Conservation (phyloP, 2,329 filamentous ascomycete genomes). For the Cladophialophora exuberans region DNA sequence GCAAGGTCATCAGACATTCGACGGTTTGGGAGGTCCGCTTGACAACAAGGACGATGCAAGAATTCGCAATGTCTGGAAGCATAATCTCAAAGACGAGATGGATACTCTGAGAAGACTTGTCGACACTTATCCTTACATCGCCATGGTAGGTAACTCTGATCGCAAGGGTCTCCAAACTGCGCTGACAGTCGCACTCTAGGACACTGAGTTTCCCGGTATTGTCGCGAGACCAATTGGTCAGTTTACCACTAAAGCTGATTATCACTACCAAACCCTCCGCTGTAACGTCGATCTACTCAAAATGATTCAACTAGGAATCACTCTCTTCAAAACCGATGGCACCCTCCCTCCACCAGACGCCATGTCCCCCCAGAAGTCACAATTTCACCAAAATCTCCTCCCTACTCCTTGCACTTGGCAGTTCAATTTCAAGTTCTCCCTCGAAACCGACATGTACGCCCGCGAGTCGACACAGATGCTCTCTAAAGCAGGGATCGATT, state of each 20-base stretch:
- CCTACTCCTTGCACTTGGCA: conserved; percentile 91
- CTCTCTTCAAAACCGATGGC: conserved; percentile 87
- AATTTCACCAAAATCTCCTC: conserved; percentile 45
- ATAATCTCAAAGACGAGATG: conserved; percentile 92
- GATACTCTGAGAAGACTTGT: conserved; percentile 77
- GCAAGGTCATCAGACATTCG: conserved; percentile 58
- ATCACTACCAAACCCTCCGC: conserved; percentile 96
- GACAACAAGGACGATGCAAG: conserved; percentile 64
- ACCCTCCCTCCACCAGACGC: conserved; percentile 74
- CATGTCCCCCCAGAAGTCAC: conserved; percentile 55
- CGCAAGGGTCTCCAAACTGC: neutral
- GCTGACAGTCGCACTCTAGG: conserved; percentile 56
- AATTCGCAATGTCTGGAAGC: conserved; percentile 95
- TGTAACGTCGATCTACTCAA: conserved; percentile 97
- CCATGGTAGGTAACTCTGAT: conserved; percentile 70
- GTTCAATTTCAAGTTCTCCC: conserved; percentile 97
- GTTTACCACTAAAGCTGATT: conserved; percentile 93
- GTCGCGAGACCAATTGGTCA: conserved; percentile 93
- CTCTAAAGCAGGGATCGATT: conserved; percentile 90
- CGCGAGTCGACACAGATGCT: conserved; percentile 92
- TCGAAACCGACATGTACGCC: conserved; percentile 97
- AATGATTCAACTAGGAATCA: conserved; percentile 95
- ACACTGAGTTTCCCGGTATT: conserved; percentile 98
- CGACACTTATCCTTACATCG: conserved; percentile 91
- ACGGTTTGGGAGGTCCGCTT: conserved; percentile 26